Percentiles rank a stretch among this genome's conserved stretches.
These are phyloP conservation scores for Linderniella brevidens DNA, from an alignment of 257 asterid genomes.

Conservation along the genomic window DNA sequence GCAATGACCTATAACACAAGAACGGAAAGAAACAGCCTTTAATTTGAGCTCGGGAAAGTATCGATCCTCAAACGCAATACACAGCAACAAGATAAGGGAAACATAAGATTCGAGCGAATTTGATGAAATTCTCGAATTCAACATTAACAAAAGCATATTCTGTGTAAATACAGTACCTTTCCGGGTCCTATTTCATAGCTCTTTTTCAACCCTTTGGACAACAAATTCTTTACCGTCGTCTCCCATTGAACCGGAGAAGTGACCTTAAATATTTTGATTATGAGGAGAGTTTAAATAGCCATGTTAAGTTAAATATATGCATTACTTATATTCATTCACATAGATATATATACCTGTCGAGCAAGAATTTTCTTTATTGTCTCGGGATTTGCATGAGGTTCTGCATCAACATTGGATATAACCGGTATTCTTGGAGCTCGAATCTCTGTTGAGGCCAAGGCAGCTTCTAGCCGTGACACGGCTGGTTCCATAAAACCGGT, in stretches of 20 bases:
- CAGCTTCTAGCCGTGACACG: constrained; percentile 75
- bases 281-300: background rate
- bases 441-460: constrained; percentile 62
- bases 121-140: background rate
- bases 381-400: constrained; percentile 49
- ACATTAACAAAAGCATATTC: too few species aligned
- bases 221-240: constrained; percentile 22
- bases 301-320: background rate
- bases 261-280: constrained; percentile 17
- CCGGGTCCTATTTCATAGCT: constrained; percentile 88
- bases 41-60: background rate
- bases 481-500: constrained; percentile 95
- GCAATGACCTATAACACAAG: constrained; percentile 48
- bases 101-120: background rate
- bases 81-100: too few species aligned
- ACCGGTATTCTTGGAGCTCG: constrained; percentile 76
- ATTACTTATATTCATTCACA: background rate
- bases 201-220: constrained; percentile 27
- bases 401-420: constrained; percentile 87
- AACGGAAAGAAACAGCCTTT: background rate
- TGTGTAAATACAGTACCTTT: constrained; percentile 29
- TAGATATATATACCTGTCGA: constrained; percentile 39
- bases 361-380: constrained; percentile 71
- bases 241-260: constrained; percentile 38
- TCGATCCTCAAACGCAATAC: too few species aligned